Evolutionary conservation across 2,329 filamentous ascomycete species (phyloP).

Genomic region (Monosporascus sp.): DNA sequence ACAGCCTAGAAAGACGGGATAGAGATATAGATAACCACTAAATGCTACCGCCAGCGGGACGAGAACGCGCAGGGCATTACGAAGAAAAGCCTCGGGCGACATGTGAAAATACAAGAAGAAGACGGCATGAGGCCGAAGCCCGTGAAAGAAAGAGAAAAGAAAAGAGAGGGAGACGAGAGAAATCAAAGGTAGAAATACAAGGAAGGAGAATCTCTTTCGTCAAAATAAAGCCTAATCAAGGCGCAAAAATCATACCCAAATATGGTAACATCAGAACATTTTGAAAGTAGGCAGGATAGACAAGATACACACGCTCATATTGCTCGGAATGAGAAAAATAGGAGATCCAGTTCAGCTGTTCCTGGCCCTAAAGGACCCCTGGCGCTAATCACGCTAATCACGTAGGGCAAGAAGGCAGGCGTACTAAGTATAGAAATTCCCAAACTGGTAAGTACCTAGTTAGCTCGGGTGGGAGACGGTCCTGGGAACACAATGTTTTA

Average conservation of each 20-base stretch:
- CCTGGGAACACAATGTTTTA: too few species aligned
- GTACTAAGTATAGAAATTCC: too few species aligned
- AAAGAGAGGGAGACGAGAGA: constrained; percentile 15
- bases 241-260: constrained; percentile 1
- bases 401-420: too few species aligned
- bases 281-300: neutral
- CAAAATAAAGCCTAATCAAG: too few species aligned
- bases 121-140: constrained; percentile 28
- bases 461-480: too few species aligned
- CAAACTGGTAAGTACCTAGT: too few species aligned
- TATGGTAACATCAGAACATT: constrained; percentile 6
- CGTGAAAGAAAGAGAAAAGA: constrained; percentile 3
- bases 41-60: constrained; percentile 63
- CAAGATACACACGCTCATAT: too few species aligned
- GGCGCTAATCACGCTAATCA: too few species aligned
- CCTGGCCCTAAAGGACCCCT: too few species aligned
- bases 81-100: constrained; percentile 48
- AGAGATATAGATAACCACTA: constrained; percentile 80
- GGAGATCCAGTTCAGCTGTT: constrained; percentile 5
- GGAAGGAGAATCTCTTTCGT: too few species aligned
- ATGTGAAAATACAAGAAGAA: constrained; percentile 34
- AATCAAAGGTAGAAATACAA: neutral
- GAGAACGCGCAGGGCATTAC: constrained; percentile 51
- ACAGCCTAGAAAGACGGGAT: constrained; percentile 75
- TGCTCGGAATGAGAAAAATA: constrained; percentile 7